Percentiles rank a stretch among this genome's conserved stretches.
phyloP scores from a whole-genome alignment of 2,329 filamentous ascomycete species.

The Epichloe gansuensis region DNA sequence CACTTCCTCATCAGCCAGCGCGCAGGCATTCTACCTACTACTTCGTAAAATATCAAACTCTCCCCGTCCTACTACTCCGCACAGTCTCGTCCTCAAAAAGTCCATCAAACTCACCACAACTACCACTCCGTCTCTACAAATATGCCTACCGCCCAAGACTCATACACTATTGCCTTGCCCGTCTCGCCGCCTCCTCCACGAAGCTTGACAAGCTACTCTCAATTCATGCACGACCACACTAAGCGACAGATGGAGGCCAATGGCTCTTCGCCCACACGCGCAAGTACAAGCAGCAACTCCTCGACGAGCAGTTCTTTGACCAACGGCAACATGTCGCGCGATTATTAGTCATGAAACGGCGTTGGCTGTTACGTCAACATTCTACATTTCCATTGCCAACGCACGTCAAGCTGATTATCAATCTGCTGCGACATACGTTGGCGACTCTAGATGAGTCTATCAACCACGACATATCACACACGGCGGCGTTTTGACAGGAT shows the following conservation, averaged over 20 bases:
- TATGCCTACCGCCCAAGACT: constrained; percentile 30
- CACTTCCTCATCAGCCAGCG: not conserved
- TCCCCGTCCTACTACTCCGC: too few species aligned
- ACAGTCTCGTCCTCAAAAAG: too few species aligned
- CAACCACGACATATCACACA: not conserved
- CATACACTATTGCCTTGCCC: constrained; percentile 24
- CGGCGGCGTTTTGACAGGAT: constrained; percentile 2
- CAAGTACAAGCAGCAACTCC: constrained; percentile 10
- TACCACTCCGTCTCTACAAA: constrained; percentile 5
- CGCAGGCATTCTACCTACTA: not conserved
- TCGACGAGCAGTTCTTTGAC: constrained; percentile 11
- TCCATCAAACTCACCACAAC: not conserved
- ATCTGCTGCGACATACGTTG: not conserved
- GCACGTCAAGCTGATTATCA: not conserved
- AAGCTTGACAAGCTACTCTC: constrained; percentile 44
- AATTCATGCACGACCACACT: constrained; percentile 52
- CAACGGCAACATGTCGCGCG: constrained; percentile 17
- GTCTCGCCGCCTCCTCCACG: constrained; percentile 28
- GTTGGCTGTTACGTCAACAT: too few species aligned
- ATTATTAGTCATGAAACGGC: constrained; percentile 5
- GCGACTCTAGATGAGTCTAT: not conserved
- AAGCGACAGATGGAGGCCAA: constrained; percentile 52
- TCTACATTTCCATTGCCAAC: too few species aligned
- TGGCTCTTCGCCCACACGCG: constrained; percentile 16
- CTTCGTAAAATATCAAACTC: too few species aligned